These are phyloP conservation scores for Quercus alba DNA, from an alignment of 306 rosid species.

Conservation along the genomic window DNA sequence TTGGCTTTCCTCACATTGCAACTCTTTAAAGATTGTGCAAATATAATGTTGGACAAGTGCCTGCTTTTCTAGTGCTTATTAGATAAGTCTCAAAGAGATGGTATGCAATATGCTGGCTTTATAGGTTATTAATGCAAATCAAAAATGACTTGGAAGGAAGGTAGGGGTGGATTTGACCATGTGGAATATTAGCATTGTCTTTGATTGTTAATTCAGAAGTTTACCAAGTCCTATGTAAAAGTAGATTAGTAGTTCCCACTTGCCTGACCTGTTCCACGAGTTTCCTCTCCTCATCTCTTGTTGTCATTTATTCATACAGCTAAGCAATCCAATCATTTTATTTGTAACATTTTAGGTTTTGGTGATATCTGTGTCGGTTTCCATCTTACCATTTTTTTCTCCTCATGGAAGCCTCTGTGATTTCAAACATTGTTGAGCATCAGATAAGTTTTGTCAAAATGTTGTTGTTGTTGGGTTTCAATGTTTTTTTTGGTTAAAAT, in stretches of 20 bases:
- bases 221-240: background rate
- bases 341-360: background rate
- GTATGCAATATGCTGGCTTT: slow-evolving; percentile 8
- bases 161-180: slow-evolving; percentile 1
- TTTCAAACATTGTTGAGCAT: background rate
- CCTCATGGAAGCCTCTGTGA: background rate
- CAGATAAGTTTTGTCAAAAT: background rate
- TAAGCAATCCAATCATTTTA: background rate
- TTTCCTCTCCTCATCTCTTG: background rate
- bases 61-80: slow-evolving; percentile 15
- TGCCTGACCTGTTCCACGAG: background rate
- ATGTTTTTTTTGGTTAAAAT: background rate
- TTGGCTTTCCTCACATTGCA: slow-evolving; percentile 10
- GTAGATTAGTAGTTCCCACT: background rate
- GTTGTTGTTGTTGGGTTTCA: background rate
- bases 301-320: background rate
- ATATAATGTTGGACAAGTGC: background rate
- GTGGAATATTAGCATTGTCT: background rate
- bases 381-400: background rate
- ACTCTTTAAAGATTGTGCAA: slow-evolving; percentile 5
- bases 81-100: slow-evolving; percentile 19
- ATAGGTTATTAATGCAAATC: background rate
- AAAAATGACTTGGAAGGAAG: background rate
- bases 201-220: slow-evolving; percentile 6
- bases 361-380: background rate